A percentile compares a stretch with the other conserved stretches of the same genome.
phyloP scores from a whole-genome alignment of 2,329 filamentous ascomycete species.

The Fusarium scirpi region DNA sequence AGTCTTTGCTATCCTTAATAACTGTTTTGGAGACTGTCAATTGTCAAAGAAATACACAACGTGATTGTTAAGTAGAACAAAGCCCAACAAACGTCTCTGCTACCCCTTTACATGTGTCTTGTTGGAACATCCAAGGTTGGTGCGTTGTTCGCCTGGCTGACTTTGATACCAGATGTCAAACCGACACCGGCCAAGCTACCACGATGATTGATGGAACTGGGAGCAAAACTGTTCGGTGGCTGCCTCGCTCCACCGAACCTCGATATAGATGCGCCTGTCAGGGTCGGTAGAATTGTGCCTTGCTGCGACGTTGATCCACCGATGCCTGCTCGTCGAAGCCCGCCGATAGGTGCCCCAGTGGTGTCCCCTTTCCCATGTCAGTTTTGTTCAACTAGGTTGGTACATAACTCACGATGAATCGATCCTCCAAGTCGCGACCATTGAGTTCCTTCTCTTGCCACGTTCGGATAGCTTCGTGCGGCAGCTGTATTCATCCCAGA shows the following conservation, averaged over 20 bases:
- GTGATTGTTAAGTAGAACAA: background rate
- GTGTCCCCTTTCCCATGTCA: constrained; percentile 29
- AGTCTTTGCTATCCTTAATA: background rate
- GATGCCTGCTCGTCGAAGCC: constrained; percentile 20
- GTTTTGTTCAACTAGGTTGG: background rate
- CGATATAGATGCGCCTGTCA: constrained; percentile 18
- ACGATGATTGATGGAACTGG: constrained; percentile 39
- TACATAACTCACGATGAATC: constrained; percentile 27
- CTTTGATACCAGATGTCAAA: constrained; percentile 49
- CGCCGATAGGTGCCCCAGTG: constrained; percentile 14
- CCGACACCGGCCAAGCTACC: constrained; percentile 45
- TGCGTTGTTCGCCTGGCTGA: constrained; percentile 44
- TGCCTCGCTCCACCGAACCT: constrained; percentile 20
- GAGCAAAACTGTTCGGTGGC: constrained; percentile 12
- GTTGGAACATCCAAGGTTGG: constrained; percentile 32
- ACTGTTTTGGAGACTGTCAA: background rate
- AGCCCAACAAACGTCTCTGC: background rate
- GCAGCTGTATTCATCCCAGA: constrained; percentile 32
- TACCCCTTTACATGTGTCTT: constrained; percentile 15
- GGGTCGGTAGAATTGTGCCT: constrained; percentile 10
- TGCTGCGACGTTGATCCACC: constrained; percentile 19
- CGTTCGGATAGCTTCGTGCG: constrained; percentile 22
- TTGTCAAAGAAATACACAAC: background rate
- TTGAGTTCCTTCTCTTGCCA: constrained; percentile 23
- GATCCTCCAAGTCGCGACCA: constrained; percentile 35